Conservation (phyloP, 495 filamentous ascomycete genomes). For the Aspergillus heteromorphus region DNA sequence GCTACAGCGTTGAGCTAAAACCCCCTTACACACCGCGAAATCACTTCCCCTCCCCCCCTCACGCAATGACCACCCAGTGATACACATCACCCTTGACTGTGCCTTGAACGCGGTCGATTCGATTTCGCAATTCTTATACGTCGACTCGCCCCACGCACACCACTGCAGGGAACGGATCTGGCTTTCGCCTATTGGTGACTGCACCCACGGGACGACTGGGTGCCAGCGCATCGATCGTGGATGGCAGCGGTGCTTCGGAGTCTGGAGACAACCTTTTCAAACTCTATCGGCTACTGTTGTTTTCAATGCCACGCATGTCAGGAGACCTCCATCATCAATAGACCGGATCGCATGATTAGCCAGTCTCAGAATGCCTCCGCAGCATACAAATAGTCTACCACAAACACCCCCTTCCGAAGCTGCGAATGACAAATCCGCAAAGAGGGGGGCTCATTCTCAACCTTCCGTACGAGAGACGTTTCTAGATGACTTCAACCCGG, state of each 20-base stretch:
- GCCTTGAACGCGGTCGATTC: background rate
- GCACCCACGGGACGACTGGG: background rate
- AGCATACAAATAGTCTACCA: constrained; percentile 30
- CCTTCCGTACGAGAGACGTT: constrained; percentile 47
- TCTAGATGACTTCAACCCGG: constrained; percentile 40
- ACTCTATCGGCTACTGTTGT: background rate
- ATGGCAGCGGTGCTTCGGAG: background rate
- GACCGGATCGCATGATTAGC: constrained; percentile 13
- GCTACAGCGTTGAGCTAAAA: background rate
- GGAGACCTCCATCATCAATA: constrained; percentile 1
- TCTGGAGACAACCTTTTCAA: background rate
- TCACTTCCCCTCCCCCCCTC: constrained; percentile 3
- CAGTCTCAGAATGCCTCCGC: constrained; percentile 31
- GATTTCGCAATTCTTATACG: background rate
- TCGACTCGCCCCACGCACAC: background rate
- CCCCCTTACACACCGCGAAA: background rate
- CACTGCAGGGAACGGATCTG: background rate
- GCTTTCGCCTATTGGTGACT: background rate
- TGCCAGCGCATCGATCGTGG: background rate
- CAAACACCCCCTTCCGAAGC: constrained; percentile 40
- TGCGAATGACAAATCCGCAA: constrained; percentile 25
- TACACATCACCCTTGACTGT: constrained; percentile 6
- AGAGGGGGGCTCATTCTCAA: constrained; percentile 25
- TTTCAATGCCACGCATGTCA: constrained; percentile 4
- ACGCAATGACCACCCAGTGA: constrained; percentile 17